Evolutionary conservation across 2,329 filamentous ascomycete genomes (phyloP).

Genomic region (Rhinocladiella mackenziei): DNA sequence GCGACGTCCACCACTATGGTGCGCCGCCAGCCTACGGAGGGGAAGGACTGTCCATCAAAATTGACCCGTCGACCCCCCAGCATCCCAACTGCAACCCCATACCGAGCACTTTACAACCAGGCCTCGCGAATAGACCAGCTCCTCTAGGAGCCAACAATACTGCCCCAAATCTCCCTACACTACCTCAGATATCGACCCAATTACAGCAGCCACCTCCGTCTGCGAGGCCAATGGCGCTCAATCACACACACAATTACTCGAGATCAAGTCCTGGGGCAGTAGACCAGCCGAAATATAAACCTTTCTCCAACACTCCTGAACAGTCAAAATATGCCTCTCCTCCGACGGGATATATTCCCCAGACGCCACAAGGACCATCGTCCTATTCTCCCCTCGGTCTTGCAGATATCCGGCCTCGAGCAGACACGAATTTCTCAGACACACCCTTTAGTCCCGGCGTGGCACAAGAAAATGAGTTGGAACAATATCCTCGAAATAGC

Average conservation of each 20-base stretch:
- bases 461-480: slow-evolving; percentile 64
- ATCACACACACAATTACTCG: slow-evolving; percentile 70
- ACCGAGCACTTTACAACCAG: slow-evolving; percentile 60
- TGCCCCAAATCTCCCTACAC: slow-evolving; percentile 56
- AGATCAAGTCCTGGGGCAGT: slow-evolving; percentile 72
- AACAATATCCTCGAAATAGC: slow-evolving; percentile 66
- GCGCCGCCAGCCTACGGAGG: slow-evolving; percentile 48
- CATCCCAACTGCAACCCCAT: slow-evolving; percentile 43
- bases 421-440: slow-evolving; percentile 76
- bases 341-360: slow-evolving; percentile 45
- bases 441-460: slow-evolving; percentile 57
- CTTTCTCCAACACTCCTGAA: slow-evolving; percentile 60
- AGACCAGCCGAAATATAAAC: slow-evolving; percentile 58
- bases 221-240: slow-evolving; percentile 62
- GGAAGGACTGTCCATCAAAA: slow-evolving; percentile 54
- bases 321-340: slow-evolving; percentile 58
- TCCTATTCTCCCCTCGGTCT: slow-evolving; percentile 87
- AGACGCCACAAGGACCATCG: slow-evolving; percentile 56
- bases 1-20: slow-evolving; percentile 47
- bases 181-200: slow-evolving; percentile 48
- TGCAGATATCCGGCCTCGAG: slow-evolving; percentile 83
- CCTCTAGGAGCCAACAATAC: slow-evolving; percentile 52
- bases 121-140: slow-evolving; percentile 49
- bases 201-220: slow-evolving; percentile 50
- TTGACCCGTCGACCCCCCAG: slow-evolving; percentile 55